phyloP scores from a whole-genome alignment of 2,329 filamentous ascomycete genomes.

The Paraphaeosphaeria sporulosa region DNA sequence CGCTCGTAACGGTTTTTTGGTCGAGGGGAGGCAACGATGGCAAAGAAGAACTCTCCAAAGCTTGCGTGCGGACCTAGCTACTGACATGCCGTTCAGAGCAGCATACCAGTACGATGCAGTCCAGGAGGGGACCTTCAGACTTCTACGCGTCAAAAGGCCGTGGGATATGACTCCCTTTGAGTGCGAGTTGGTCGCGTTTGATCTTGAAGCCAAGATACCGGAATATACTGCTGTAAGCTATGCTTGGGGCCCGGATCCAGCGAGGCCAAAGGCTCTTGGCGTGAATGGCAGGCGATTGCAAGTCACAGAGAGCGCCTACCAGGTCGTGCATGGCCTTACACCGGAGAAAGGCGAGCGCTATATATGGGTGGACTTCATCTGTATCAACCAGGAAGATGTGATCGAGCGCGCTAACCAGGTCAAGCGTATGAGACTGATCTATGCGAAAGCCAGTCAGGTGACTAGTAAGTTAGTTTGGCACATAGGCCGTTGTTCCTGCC shows the following conservation, averaged over 20 bases:
- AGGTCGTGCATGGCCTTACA: not conserved
- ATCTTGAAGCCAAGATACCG: not conserved
- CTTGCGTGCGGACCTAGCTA: not conserved
- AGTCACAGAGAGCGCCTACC: not conserved
- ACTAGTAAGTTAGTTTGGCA: not conserved
- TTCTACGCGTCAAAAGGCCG: not conserved
- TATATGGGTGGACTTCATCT: slow-evolving; percentile 5
- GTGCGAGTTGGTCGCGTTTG: not conserved
- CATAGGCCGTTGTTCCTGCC: too few relatives aligned
- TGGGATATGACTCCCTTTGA: not conserved
- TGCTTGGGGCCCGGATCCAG: slow-evolving; percentile 5
- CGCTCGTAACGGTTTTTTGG: not conserved
- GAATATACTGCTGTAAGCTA: not conserved
- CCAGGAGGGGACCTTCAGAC: not conserved
- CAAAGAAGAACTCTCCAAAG: not conserved
- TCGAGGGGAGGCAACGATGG: not conserved
- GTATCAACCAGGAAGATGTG: slow-evolving; percentile 6
- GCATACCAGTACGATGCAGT: not conserved
- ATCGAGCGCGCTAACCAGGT: slow-evolving; percentile 2
- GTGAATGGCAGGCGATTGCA: not conserved
- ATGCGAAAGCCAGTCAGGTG: not conserved
- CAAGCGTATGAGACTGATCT: not conserved
- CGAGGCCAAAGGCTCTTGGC: not conserved
- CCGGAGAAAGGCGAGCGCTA: not conserved
- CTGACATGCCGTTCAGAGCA: not conserved